Base-by-base conservation (phyloP, 2,329 filamentous ascomycete genomes). In the Aspergillus fijiensis region DNA sequence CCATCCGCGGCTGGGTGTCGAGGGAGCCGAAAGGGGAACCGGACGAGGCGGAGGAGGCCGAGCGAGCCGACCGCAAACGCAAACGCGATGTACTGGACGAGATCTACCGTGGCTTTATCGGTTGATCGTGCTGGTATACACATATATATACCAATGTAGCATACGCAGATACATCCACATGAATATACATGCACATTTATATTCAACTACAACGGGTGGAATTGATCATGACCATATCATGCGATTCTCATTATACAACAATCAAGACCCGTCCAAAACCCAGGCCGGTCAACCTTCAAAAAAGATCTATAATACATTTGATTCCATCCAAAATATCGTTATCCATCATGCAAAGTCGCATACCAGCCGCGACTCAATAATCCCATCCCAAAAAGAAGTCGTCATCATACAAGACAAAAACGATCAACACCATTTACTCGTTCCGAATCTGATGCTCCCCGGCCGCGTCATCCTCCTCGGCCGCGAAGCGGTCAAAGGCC, bases 1-100 rank as follows among this genome's bases (percentile, higher is more conserved):
- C 88, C 55, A 94, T 98, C 59, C 84, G 89, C 49, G 85, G 85
- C 4, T 97, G 94, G 92, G 82, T 83, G 66, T 89, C 91, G 2
- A 79, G 80, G 39, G 76, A 85, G 5, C 75, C 80, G 1, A 85
- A 83, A 4, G 79, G 80, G 5, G 76, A 74, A 35, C 70, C 69
- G 2, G 69, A 74, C 12, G 78, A 80, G 57, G 74, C 72, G 60
- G 80, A 82, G 35, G 78, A 83, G 23, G 79, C 81, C n/a, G 84
- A 82, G 63, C 77, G 79, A 42, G 71, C 75, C 11, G 76, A 76
- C 55, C 83, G 80, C 62, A 87, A 87, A 66, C 82, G 85, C 64
- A 96, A 96, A 78, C 82, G 91, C 49, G 88, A 91, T 71, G 88
- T 89, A 0, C 79, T 97, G 2, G 88, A 96, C 54, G 87, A 93